Evolutionary conservation across 352 stramenopile species (phyloP).

Genomic region (Hyaloperonospora brassicae): DNA sequence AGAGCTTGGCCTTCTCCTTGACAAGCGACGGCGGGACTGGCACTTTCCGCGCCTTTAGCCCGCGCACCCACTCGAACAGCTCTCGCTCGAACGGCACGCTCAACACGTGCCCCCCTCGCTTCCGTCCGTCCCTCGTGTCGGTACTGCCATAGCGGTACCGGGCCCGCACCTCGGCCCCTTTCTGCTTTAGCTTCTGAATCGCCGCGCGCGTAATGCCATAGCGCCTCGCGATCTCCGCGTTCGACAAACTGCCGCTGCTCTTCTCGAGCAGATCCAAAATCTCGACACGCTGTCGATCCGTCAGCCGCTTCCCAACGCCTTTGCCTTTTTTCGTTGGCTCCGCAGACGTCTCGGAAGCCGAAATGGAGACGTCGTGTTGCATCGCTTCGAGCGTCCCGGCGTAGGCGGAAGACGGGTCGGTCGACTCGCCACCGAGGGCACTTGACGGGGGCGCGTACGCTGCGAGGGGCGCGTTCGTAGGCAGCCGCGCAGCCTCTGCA

Average conservation of each 20-base stretch:
- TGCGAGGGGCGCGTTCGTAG: neutral
- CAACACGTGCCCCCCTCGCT: slow-evolving; percentile 30
- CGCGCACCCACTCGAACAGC: slow-evolving; percentile 39
- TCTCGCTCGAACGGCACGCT: slow-evolving; percentile 36
- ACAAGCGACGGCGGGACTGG: slow-evolving; percentile 38
- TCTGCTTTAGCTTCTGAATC: slow-evolving; percentile 41
- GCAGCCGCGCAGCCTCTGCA: slow-evolving; percentile 2
- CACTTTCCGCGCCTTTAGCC: slow-evolving; percentile 38
- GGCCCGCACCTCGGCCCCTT: slow-evolving; percentile 28
- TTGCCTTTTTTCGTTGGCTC: slow-evolving; percentile 22
- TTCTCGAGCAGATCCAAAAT: slow-evolving; percentile 44
- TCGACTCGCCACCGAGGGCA: neutral
- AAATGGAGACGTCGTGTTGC: slow-evolving; percentile 2
- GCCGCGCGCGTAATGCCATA: slow-evolving; percentile 41
- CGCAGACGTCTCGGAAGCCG: slow-evolving; percentile 1
- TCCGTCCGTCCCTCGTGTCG: slow-evolving; percentile 29
- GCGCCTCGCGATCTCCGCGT: slow-evolving; percentile 34
- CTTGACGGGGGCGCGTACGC: neutral
- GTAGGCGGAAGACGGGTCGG: slow-evolving; percentile 2
- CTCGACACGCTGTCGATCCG: slow-evolving; percentile 39
- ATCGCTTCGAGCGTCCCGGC: slow-evolving; percentile 3
- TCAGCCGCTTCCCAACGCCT: slow-evolving; percentile 34
- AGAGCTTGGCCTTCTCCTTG: slow-evolving; percentile 42
- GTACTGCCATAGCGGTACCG: slow-evolving; percentile 38
- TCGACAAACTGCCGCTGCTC: slow-evolving; percentile 26